These are phyloP conservation scores for Antitrichia curtipendula DNA, from an alignment of 225 moss, liverwort and hornwort species.

Conservation along the genomic window DNA sequence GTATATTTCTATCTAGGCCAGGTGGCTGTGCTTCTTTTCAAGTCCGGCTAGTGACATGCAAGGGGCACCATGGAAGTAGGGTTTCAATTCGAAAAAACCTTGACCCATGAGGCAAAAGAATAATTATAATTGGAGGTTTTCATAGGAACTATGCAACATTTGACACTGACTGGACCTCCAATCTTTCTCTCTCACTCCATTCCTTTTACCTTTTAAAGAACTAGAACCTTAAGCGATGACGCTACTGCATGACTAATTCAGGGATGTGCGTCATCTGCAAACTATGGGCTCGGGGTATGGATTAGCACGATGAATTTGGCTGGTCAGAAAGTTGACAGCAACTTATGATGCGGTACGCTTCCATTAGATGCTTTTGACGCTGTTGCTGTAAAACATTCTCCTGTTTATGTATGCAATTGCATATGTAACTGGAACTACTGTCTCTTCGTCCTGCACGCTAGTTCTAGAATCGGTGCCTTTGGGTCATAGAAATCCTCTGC, in stretches of 20 bases:
- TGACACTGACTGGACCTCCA: constrained; percentile 21
- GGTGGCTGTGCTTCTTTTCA: constrained; percentile 93
- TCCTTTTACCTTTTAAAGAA: constrained; percentile 11
- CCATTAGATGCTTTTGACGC: constrained; percentile 22
- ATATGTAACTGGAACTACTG: neutral
- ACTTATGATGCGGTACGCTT: constrained; percentile 13
- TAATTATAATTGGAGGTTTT: constrained; percentile 13
- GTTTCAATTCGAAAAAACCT: constrained; percentile 23
- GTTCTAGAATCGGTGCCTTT: neutral
- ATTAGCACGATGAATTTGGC: constrained; percentile 22
- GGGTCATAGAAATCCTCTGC: neutral
- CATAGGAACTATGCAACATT: constrained; percentile 15
- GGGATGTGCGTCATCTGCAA: constrained; percentile 19
- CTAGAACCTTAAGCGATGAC: constrained; percentile 20
- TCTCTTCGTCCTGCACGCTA: neutral
- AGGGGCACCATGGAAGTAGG: constrained; percentile 21
- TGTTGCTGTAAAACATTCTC: constrained; percentile 11
- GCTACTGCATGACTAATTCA: constrained; percentile 8
- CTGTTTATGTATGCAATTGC: constrained; percentile 1
- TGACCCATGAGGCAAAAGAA: constrained; percentile 3
- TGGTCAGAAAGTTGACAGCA: constrained; percentile 16
- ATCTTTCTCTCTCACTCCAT: constrained; percentile 24
- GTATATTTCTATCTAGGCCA: constrained; percentile 98
- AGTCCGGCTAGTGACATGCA: constrained; percentile 51
- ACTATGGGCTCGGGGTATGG: constrained; percentile 18